Evolutionary conservation across 1,284 basidiomycete species (phyloP), one percentile per base, ranked within the genome.

Genomic region (Leccinum subrobustum): DNA sequence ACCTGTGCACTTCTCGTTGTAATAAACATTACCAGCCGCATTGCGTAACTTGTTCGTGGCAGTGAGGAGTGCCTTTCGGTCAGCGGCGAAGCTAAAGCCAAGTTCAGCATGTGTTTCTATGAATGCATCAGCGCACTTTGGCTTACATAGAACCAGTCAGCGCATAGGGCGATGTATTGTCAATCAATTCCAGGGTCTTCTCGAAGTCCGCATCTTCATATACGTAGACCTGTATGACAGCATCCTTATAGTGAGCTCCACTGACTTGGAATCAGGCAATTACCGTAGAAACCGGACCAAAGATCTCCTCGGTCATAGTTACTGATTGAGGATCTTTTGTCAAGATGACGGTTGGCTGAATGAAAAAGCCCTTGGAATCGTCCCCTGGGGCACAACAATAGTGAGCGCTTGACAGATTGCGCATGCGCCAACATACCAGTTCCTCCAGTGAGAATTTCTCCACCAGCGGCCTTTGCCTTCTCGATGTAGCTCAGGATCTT

Each of bases 1-100:
- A 61, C 96, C 96, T 0, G 96, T 98, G 77, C 93, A 96, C 74
- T 95, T 96, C 71, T 96, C 93, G 77, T 96, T 96, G 80, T 95
- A 93, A 81, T 97, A 97, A 60, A 95, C 88, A 77, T 97, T 93
- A 2, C 92, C 92, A 5, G 93, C 91, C 0, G 94, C 83, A 77
- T 96, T 90, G 62, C 93, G 89, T 58, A 98, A 84, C 60, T 83
- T 83, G 77, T 89, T 89, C 25, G 93, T 87, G 4, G 92, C 91
- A 55, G 79, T 77, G 64, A 93, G 77, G 61, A 96, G 83, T 6
- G 89, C 92, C 33, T 83, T 79, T 66, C 95, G 90, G 70, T 95
- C 92, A 8, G 82, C 72, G 11, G 92, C 81, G 78, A 97, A 98
- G 76, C 93, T 94, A 70, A 56, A 37, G 25, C 5, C 6, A 54